Evolutionary conservation across 495 filamentous ascomycete species (phyloP).

Genomic region (Hyaloscypha bicolor): DNA sequence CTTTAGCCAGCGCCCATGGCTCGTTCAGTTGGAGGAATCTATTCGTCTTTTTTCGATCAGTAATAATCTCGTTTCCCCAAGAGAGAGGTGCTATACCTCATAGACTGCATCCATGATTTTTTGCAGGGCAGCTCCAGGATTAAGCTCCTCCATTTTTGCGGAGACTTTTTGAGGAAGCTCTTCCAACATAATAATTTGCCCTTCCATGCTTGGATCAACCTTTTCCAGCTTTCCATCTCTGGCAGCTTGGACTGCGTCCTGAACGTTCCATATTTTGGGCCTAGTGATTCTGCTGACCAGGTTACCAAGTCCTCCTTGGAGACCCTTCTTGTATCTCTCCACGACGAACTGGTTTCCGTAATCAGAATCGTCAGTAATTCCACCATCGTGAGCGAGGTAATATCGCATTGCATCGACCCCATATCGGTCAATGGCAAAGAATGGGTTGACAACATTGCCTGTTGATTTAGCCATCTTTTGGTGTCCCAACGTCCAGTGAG

Average conservation of each 20-base stretch:
- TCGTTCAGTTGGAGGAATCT: slow-evolving; percentile 27
- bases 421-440: slow-evolving; percentile 88
- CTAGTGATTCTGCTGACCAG: slow-evolving; percentile 68
- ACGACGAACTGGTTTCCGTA: slow-evolving; percentile 81
- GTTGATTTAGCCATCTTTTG: slow-evolving; percentile 95
- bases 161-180: slow-evolving; percentile 45
- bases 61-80: not conserved
- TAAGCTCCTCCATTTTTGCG: slow-evolving; percentile 62
- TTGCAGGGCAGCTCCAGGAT: slow-evolving; percentile 66
- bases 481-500: slow-evolving; percentile 89
- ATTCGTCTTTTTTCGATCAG: not conserved
- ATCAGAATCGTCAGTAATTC: slow-evolving; percentile 72
- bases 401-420: slow-evolving; percentile 86
- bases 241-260: slow-evolving; percentile 51
- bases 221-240: slow-evolving; percentile 15
- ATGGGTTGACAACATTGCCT: slow-evolving; percentile 94
- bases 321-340: slow-evolving; percentile 72
- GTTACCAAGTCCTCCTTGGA: slow-evolving; percentile 79
- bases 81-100: slow-evolving; percentile 39
- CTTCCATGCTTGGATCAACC: slow-evolving; percentile 29
- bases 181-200: slow-evolving; percentile 33
- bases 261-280: slow-evolving; percentile 66
- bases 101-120: slow-evolving; percentile 65
- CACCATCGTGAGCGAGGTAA: slow-evolving; percentile 79
- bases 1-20: slow-evolving; percentile 55